Base-by-base conservation (phyloP, 208 protist species). In the Leishmania guyanensis region DNA sequence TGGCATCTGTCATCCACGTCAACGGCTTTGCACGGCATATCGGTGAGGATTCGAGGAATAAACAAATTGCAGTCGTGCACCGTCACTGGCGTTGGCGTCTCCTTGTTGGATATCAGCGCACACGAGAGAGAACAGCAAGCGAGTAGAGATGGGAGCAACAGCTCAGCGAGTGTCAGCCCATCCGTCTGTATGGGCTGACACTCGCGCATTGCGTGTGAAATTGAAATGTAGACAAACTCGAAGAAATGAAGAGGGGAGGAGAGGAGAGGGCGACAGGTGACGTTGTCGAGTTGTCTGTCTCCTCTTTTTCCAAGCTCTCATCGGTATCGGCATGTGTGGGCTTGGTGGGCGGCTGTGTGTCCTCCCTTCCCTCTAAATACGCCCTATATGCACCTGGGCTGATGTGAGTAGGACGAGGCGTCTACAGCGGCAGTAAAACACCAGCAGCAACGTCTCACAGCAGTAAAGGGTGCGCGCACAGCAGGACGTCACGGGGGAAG, bases 21-120 rank as follows among this genome's bases (percentile, higher is more conserved):
- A 51, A 8, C 10, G 14, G 54, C 16, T 14, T 56, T 53, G 56
- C 14, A 71, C 14, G 66, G 22, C 14, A 54, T 0, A 14, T 54
- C 20, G 8, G 81, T 77, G 69, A 84, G 81, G 69, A 75, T 80
- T 39, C 29, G 68, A 20, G 69, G 75, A 53, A 84, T 54, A 53
- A 84, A 77, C 10, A 77, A 29, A 43, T 66, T 58, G 39, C 75
- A 50, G 46, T 58, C 48, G 53, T 39, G 81, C 75, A 84, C 75
- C 54, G 1, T 60, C 50, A 84, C 75, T n/a, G 75, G 81, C 0
- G 75, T 71, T 6, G 77, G 75, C 66, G 81, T 58, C 75, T 80
- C 81, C 39, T 75, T 80, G 20, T 66, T 36, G 33, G 81, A 84
- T 64, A 77, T 79, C 33, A n/a, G 36, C 36, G 12, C 43, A 68